Conservation (phyloP, 768 basidiomycete species). For the Boletus subcaerulescens region DNA sequence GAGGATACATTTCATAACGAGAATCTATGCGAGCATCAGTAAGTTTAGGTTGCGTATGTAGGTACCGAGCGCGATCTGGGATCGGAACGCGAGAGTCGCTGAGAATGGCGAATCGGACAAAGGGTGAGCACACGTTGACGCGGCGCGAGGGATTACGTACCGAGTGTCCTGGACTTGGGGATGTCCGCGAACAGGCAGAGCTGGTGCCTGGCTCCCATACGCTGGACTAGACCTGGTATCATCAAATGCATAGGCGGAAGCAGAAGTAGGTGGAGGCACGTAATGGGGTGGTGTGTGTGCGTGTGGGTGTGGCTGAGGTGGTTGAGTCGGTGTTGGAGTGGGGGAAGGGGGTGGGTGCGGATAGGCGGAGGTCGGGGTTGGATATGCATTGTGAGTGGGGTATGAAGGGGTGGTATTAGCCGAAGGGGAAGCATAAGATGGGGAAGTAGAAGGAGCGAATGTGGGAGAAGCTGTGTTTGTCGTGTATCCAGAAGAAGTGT, state of each 20-base stretch:
- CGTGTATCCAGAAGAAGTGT: conserved; percentile 17
- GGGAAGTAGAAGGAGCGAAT: conserved; percentile 21
- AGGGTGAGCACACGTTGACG: not conserved
- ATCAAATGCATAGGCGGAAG: conserved; percentile 21
- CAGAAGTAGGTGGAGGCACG: conserved; percentile 18
- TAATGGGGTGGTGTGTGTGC: conserved; percentile 22
- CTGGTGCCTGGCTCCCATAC: conserved; percentile 16
- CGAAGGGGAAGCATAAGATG: conserved; percentile 13
- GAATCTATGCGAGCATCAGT: conserved; percentile 24
- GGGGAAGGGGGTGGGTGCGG: conserved; percentile 29
- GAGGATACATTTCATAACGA: conserved; percentile 25
- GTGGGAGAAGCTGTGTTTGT: conserved; percentile 24
- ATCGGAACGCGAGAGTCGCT: conserved; percentile 23
- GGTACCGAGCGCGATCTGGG: conserved; percentile 22
- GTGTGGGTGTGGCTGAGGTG: conserved; percentile 17
- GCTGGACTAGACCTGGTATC: conserved; percentile 15
- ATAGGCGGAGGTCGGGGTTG: conserved; percentile 28
- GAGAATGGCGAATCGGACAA: conserved; percentile 11
- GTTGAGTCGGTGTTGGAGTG: conserved; percentile 30
- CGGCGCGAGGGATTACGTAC: conserved; percentile 12
- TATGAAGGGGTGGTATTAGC: conserved; percentile 14
- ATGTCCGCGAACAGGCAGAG: conserved; percentile 18
- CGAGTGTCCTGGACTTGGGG: conserved; percentile 20
- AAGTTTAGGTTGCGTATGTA: conserved; percentile 17
- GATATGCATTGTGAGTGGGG: conserved; percentile 17